Evolutionary conservation across 768 basidiomycete species (phyloP), one percentile per base, ranked within the genome.

Genomic region (Austroboletus eburneus): DNA sequence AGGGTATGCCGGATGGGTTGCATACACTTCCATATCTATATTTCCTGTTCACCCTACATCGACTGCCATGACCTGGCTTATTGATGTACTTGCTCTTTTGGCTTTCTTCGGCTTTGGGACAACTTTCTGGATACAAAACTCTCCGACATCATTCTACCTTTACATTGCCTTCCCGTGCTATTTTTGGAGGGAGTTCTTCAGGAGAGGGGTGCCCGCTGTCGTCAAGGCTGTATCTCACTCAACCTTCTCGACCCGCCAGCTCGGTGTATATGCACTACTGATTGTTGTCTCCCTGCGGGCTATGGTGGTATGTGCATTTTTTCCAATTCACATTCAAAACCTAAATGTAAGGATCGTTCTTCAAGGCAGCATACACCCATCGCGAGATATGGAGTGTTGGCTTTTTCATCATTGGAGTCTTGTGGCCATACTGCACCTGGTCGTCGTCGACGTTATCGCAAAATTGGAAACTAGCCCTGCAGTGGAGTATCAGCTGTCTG

Each of bases 1-100:
- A 7, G 88, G 87, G 1, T 92, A 93, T 63, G 61, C 75, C 3
- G 88, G 88, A 43, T 93, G 90, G 87, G 79, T 79, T 17, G 80
- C 79, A 1, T 91, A 80, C 62, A 71, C 79, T 6, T 78, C 81
- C 0, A 62, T 80, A 5, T 81, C 72, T 35, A 72, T 89, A 6
- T 66, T 86, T 43, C 69, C 77, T 21, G 70, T 32, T 35, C 40
- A 21, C 5, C 36, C 20, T 18, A 29, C n/a, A 32, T 43, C 40
- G 29, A 18, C 32, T 22, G 14, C 33, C 29, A 40, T 20, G 16
- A 27, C 33, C 12, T 2, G 29, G 21, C 16, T 30, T 4, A 51
- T 53, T 57, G 68, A 55, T 49, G 51, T 29, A 17, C 55, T 39
- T 40, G 56, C 66, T 3, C 35, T 77, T 7, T 21, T 66, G 9